A percentile compares a stretch with the other conserved stretches of the same genome.
phyloP scores from a whole-genome alignment of 805 yeast genomes.

The Clavispora vitiphila region DNA sequence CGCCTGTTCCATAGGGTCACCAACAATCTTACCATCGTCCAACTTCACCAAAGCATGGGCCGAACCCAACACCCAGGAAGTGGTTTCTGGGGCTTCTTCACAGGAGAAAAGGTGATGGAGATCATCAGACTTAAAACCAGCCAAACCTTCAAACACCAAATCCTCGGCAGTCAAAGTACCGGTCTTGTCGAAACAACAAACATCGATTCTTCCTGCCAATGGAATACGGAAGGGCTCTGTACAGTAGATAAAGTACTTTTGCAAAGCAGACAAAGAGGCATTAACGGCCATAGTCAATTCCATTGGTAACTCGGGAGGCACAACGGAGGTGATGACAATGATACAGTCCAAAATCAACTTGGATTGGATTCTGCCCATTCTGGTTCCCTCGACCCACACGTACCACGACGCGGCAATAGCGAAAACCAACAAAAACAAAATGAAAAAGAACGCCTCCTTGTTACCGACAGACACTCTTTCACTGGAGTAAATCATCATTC shows the following conservation, averaged over 20 bases:
- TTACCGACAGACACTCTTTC: constrained; percentile 96
- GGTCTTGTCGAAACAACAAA: constrained; percentile 97
- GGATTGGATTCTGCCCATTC: constrained; percentile 91
- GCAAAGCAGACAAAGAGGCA: constrained; percentile 79
- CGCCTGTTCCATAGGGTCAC: constrained; percentile 99
- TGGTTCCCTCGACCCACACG: constrained; percentile 97
- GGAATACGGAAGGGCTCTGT: constrained; percentile 99
- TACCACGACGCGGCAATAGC: constrained; percentile 96
- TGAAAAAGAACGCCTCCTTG: constrained; percentile 88
- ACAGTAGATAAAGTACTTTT: constrained; percentile 86
- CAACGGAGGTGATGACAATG: constrained; percentile 92
- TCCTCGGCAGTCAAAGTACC: constrained; percentile 98
- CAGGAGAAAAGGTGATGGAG: constrained; percentile 50
- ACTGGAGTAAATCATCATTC: constrained; percentile 95
- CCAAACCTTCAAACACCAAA: constrained; percentile 91
- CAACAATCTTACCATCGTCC: constrained; percentile 96
- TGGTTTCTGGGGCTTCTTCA: constrained; percentile 62
- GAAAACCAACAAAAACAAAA: constrained; percentile 80
- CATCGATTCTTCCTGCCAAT: constrained; percentile 95
- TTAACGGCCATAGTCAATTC: constrained; percentile 98
- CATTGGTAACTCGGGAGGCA: constrained; percentile 99
- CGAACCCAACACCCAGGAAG: constrained; percentile 77
- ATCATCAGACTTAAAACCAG: constrained; percentile 60
- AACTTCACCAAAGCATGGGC: constrained; percentile 93
- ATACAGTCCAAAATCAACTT: constrained; percentile 94